Percentiles rank a stretch among this genome's conserved stretches.
phyloP scores from a whole-genome alignment of 768 basidiomycete species.

The Cystobasidium tubakii region DNA sequence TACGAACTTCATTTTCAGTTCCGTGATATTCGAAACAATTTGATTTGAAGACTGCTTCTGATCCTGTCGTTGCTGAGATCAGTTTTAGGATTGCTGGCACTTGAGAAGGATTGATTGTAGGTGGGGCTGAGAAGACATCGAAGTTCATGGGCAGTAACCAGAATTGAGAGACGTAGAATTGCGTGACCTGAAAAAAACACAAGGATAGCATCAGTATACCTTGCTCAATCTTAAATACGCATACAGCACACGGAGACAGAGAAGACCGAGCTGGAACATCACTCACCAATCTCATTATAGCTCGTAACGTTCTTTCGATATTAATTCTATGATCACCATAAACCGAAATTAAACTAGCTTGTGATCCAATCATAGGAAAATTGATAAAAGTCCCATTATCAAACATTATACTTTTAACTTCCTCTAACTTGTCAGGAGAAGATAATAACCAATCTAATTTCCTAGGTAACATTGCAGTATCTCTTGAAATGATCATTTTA shows the following conservation, averaged over 20 bases:
- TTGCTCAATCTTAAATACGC: too few species aligned
- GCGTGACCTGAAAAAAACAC: conserved; percentile 63
- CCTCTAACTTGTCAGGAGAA: too few species aligned
- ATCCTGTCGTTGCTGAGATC: conserved; percentile 76
- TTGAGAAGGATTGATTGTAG: conserved; percentile 69
- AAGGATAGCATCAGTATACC: not conserved
- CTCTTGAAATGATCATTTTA: conserved; percentile 80
- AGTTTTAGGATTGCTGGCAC: conserved; percentile 78
- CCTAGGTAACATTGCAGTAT: conserved; percentile 87
- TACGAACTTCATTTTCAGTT: conserved; percentile 79
- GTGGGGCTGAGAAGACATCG: conserved; percentile 76
- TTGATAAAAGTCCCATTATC: conserved; percentile 96
- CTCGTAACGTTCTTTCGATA: conserved; percentile 86
- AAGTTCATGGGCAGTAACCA: conserved; percentile 92
- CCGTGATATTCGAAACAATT: conserved; percentile 98
- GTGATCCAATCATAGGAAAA: conserved; percentile 84
- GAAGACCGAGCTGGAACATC: too few species aligned
- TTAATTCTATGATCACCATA: conserved; percentile 90
- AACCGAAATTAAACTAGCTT: conserved; percentile 84
- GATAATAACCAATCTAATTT: conserved; percentile 98
- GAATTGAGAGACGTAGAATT: conserved; percentile 93
- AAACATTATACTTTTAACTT: conserved; percentile 83
- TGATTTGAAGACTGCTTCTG: conserved; percentile 91
- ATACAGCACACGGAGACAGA: too few species aligned
- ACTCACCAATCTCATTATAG: conserved; percentile 88